Evolutionary conservation across 768 basidiomycete species (phyloP).

Genomic region (Amanita exitialis): DNA sequence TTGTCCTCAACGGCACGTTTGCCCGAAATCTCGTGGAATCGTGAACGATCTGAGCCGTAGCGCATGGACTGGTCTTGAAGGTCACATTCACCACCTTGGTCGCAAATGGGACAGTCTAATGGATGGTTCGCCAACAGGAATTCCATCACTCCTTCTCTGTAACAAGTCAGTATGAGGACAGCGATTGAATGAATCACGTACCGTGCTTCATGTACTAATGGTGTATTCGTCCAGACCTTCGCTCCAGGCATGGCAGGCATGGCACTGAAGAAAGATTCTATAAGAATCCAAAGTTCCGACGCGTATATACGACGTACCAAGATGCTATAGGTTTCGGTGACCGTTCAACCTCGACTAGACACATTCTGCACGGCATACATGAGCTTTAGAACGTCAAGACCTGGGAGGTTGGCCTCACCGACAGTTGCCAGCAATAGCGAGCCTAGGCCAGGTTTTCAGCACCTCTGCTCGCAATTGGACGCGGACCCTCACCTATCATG

Average conservation of each 20-base stretch:
- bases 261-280: constrained; percentile 40
- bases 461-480: neutral
- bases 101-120: constrained; percentile 96
- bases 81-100: constrained; percentile 98
- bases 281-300: neutral
- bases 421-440: constrained; percentile 97
- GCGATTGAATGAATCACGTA: constrained; percentile 16
- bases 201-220: constrained; percentile 83
- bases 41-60: constrained; percentile 93
- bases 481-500: constrained; percentile 57
- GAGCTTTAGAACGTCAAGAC: constrained; percentile 5
- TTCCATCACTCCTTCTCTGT: constrained; percentile 97
- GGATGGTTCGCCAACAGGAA: constrained; percentile 97
- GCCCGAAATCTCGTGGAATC: constrained; percentile 97
- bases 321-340: constrained; percentile 94
- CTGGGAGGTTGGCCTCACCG: constrained; percentile 41
- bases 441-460: constrained; percentile 29
- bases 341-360: constrained; percentile 93
- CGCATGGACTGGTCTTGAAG: constrained; percentile 99
- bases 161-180: constrained; percentile 7
- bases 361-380: constrained; percentile 58
- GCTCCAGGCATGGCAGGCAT: constrained; percentile 96
- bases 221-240: constrained; percentile 90
- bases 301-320: constrained; percentile 40
- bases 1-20: constrained; percentile 99